Evolutionary conservation across 2,329 filamentous ascomycete species (phyloP), one percentile per base, ranked within the genome.

Genomic region (Microcera coccophila): DNA sequence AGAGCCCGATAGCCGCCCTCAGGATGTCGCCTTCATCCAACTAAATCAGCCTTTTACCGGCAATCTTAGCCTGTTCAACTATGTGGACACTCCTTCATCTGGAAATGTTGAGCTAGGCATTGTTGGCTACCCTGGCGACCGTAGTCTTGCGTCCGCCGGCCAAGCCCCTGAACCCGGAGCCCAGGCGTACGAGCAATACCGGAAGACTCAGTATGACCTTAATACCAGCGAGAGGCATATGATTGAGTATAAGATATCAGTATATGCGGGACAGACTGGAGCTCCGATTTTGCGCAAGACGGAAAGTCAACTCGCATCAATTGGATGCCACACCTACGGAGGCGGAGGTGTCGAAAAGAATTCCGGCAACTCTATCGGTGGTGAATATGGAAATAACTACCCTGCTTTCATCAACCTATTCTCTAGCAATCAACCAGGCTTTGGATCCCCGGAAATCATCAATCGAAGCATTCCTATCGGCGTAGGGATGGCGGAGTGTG

Each of bases 121-220:
- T 8, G 57, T 66, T 15, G 63, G 62, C 14, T 67, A 67, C 41
- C 63, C 64, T 2, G 61, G 51, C 7, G 61, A 64, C 33, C 48
- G 53, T 36, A 41, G 4, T 3, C 39, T 59, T 16, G 39, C 41
- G 11, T 38, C 46, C 12, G 21, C 47, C 2, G 39, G 36, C 4
- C 45, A 39, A 3, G 7, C 5, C 17, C 39, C 35, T n/a, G 48
- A 66, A 29, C 41, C 42, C 2, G 63, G 63, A n/a, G 62, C 53
- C 7, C 44, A 58, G 43, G 66, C 66, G 62, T 64, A 64, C 21
- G 62, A 64, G 38, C 49, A 59, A 42, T 62, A 55, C 38, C 19
- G 37, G 9, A 35, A 12, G 3, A 56, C 49, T 3, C 36, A 50
- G 7, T 64, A 53, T 20, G 44, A 62, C 35, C 41, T 63, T 5